These are phyloP conservation scores for Ceratocystis papillata DNA, from an alignment of 2,329 filamentous ascomycete genomes.

Conservation along the genomic window DNA sequence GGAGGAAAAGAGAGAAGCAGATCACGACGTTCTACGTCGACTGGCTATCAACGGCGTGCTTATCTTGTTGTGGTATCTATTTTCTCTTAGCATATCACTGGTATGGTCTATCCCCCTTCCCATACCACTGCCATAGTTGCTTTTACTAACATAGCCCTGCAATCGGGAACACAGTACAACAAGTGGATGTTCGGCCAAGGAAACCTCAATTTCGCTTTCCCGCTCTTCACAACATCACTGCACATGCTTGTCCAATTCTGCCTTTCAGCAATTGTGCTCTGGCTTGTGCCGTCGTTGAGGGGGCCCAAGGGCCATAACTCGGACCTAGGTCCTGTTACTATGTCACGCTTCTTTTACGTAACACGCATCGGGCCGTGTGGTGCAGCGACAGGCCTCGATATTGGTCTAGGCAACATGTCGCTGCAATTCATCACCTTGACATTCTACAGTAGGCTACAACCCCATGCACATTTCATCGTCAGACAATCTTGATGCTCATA, in stretches of 20 bases:
- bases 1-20: slow-evolving; percentile 64
- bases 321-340: slow-evolving; percentile 47
- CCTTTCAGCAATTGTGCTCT: slow-evolving; percentile 67
- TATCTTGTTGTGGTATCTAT: slow-evolving; percentile 78
- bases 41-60: slow-evolving; percentile 66
- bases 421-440: slow-evolving; percentile 93
- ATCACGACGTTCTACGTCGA: slow-evolving; percentile 58
- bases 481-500: too few species aligned
- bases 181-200: slow-evolving; percentile 97
- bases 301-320: slow-evolving; percentile 46
- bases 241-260: slow-evolving; percentile 94
- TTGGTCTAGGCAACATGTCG: slow-evolving; percentile 90
- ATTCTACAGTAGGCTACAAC: slow-evolving; percentile 63
- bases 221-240: slow-evolving; percentile 84
- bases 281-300: slow-evolving; percentile 69
- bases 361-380: slow-evolving; percentile 88
- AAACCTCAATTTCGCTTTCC: slow-evolving; percentile 82
- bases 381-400: slow-evolving; percentile 84
- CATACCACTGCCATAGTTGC: neutral
- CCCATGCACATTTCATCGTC: too few species aligned
- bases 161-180: slow-evolving; percentile 59
- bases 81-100: slow-evolving; percentile 85
- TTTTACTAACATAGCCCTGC: slow-evolving; percentile 27
- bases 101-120: slow-evolving; percentile 43
- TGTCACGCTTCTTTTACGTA: slow-evolving; percentile 85